These are phyloP conservation scores for Zopfochytrium polystomum DNA, from an alignment of 371 early-diverging fungal species.

Conservation along the genomic window DNA sequence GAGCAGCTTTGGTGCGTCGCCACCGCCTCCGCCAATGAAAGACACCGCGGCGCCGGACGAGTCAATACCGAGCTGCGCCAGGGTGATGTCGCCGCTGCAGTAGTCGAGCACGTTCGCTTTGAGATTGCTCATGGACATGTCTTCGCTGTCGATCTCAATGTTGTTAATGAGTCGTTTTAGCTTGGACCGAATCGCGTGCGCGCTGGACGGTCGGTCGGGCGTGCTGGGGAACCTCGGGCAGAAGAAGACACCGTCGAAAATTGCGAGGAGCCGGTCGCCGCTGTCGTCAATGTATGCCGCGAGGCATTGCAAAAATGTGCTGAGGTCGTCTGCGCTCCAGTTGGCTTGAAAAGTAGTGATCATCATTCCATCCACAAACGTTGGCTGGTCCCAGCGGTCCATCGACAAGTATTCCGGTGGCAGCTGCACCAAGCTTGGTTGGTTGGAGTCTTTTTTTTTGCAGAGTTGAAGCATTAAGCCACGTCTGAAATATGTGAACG, in stretches of 20 bases:
- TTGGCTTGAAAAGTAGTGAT: conserved; percentile 4
- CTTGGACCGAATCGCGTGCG: neutral
- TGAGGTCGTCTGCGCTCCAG: conserved; percentile 41
- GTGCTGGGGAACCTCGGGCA: conserved; percentile 18
- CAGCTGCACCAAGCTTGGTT: conserved; percentile 6
- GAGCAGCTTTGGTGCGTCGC: neutral
- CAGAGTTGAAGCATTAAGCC: no score
- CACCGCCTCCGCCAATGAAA: neutral
- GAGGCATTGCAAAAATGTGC: conserved; percentile 29
- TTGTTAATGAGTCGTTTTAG: conserved; percentile 18
- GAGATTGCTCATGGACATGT: neutral
- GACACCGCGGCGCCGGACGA: neutral
- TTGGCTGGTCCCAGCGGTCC: conserved; percentile 20
- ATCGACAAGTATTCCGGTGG: conserved; percentile 18
- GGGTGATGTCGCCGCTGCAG: conserved; percentile 22
- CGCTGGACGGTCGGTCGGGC: neutral
- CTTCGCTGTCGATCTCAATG: neutral
- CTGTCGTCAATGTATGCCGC: conserved; percentile 23
- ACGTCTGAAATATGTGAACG: neutral
- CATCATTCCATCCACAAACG: conserved; percentile 21
- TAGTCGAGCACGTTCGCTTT: conserved; percentile 23
- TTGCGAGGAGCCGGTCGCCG: conserved; percentile 14
- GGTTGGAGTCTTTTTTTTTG: neutral
- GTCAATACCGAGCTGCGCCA: conserved; percentile 9
- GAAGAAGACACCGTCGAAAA: conserved; percentile 21